Conservation (phyloP, 371 early-diverging fungal species). For the Mucor irregularis region DNA sequence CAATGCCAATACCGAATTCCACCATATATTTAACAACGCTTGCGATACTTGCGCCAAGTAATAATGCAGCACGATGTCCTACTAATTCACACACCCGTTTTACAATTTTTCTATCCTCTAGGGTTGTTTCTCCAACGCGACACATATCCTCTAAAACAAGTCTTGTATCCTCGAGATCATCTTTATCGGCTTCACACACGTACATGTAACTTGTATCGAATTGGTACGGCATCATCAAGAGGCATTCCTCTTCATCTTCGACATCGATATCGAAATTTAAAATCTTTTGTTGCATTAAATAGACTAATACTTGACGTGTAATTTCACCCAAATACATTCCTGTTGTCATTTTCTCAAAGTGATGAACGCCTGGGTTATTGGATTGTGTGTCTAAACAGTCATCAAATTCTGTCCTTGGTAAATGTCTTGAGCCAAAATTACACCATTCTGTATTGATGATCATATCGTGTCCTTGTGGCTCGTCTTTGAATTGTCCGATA, state of each 20-base stretch:
- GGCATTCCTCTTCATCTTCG: slow-evolving; percentile 36
- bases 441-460: slow-evolving; percentile 91
- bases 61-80: slow-evolving; percentile 42
- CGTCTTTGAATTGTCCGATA: slow-evolving; percentile 26
- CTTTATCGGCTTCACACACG: slow-evolving; percentile 48
- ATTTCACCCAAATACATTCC: slow-evolving; percentile 95
- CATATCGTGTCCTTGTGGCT: slow-evolving; percentile 57
- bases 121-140: slow-evolving; percentile 32
- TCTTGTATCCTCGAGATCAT: slow-evolving; percentile 40
- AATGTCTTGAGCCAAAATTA: slow-evolving; percentile 60
- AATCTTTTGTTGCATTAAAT: slow-evolving; percentile 68
- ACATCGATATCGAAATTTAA: slow-evolving; percentile 59
- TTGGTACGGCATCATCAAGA: slow-evolving; percentile 66
- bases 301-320: slow-evolving; percentile 72
- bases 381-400: slow-evolving; percentile 72
- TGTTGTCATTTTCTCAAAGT: slow-evolving; percentile 91
- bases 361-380: slow-evolving; percentile 72
- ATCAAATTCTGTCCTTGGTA: slow-evolving; percentile 86
- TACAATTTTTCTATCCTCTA: slow-evolving; percentile 44
- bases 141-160: slow-evolving; percentile 51
- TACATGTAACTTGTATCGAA: slow-evolving; percentile 86
- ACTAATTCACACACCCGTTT: slow-evolving; percentile 44
- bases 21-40: slow-evolving; percentile 42
- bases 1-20: slow-evolving; percentile 34
- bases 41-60: slow-evolving; percentile 46